Percentiles rank a stretch among this genome's conserved stretches.
phyloP scores from a whole-genome alignment of 768 basidiomycete species.

The Tylopilus intermedius region DNA sequence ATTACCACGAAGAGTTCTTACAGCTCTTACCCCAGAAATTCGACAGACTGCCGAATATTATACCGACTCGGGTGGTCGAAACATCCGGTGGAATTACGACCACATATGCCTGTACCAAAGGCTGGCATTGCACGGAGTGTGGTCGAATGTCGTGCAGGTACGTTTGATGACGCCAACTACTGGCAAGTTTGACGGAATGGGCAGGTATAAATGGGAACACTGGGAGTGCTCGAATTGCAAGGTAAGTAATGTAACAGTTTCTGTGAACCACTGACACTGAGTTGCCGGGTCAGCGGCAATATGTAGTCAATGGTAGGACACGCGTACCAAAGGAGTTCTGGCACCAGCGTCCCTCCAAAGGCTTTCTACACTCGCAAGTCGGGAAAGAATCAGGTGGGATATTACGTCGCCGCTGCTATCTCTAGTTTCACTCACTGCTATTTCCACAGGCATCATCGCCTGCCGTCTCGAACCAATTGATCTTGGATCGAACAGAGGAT shows the following conservation, averaged over 20 bases:
- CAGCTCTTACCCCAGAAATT: constrained; percentile 29
- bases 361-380: constrained; percentile 26
- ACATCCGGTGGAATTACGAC: constrained; percentile 40
- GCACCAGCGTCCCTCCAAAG: constrained; percentile 24
- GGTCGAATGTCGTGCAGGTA: constrained; percentile 74
- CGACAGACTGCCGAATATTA: constrained; percentile 35
- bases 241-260: constrained; percentile 33
- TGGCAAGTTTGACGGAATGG: constrained; percentile 1
- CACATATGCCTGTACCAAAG: constrained; percentile 52
- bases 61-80: constrained; percentile 32
- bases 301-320: constrained; percentile 18
- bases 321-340: constrained; percentile 37
- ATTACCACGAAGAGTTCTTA: constrained; percentile 48
- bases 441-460: constrained; percentile 18
- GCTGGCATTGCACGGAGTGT: constrained; percentile 64
- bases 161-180: constrained; percentile 11
- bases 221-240: constrained; percentile 66
- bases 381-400: constrained; percentile 28
- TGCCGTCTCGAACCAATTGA: constrained; percentile 14
- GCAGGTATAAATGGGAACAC: constrained; percentile 66
- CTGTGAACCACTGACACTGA: neutral
- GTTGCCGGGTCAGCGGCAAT: constrained; percentile 8
- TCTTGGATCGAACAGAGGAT: constrained; percentile 20
- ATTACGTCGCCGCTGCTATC: neutral
- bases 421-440: neutral